Evolutionary conservation across 305 asterid genomes (phyloP), one percentile per base, ranked within the genome.

Genomic region (Solanum hybrid): DNA sequence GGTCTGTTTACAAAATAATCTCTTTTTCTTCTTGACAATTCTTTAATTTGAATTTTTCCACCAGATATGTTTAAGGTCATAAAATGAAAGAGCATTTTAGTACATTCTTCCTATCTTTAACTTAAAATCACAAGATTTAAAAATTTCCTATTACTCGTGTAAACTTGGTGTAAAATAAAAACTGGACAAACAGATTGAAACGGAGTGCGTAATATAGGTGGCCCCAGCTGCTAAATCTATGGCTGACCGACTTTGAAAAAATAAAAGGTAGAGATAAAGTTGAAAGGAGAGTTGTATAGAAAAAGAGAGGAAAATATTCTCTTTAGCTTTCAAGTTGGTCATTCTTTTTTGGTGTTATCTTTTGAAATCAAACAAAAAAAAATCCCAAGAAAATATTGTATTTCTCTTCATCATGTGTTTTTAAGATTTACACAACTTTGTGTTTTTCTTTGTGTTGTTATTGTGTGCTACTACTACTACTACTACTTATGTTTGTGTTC

Each of bases 191-290:
- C 10, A 56, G 8, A 17, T 56, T 56, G 4, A 56, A 56, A 56
- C 69, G 24, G 24, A 56, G 69, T 8, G 10, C 10, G 69, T 51
- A 15, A 51, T 19, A 29, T 45, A 45, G 40, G 29, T 84, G 75
- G 31, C 4, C 38, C 73, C 17, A 51, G 87, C 72, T 7, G 87
- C 87, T 84, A 36, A 86, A 35, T 37, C 32, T 36, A 86, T 93
- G 94, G 97, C 98, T 95, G 97, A 94, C 98, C 90, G 90, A 89
- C 92, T 91, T 95, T 92, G 96, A 95, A 95, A 69, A 92, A 90
- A 80, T 60, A 78, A 79, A 66, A 51, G 87, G 75, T 29, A 51
- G 94, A 91, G 92, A 91, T 89, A 45, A 92, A 92, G 93, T 89
- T 89, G 93, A 93, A 90, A 92, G 91, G 91, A 91, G 91, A 88